These are phyloP conservation scores for Penicillium riverlandense DNA, from an alignment of 495 filamentous ascomycete genomes.

Conservation along the genomic window DNA sequence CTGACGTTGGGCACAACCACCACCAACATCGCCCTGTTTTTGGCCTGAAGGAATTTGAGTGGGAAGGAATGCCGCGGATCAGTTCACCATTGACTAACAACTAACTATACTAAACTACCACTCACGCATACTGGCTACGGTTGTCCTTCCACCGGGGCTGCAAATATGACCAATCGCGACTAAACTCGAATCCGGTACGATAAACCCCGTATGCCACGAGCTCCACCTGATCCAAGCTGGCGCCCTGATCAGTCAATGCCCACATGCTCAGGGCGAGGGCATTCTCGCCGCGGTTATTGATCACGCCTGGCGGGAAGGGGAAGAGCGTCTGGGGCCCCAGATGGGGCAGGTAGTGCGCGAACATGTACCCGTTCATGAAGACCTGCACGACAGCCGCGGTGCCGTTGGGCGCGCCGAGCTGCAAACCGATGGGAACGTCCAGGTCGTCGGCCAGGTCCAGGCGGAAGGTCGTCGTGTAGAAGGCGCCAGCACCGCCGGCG, in stretches of 20 bases:
- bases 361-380: conserved; percentile 41
- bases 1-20: too few species aligned
- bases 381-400: conserved; percentile 25
- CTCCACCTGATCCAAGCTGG: conserved; percentile 26
- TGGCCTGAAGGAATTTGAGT: too few species aligned
- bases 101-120: neutral
- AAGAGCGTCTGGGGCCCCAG: conserved; percentile 44
- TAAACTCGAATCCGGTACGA: conserved; percentile 38
- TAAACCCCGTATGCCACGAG: conserved; percentile 27
- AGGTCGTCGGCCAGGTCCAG: conserved; percentile 39
- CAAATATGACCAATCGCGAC: conserved; percentile 35
- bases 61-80: too few species aligned
- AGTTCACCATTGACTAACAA: neutral
- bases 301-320: conserved; percentile 40
- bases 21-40: too few species aligned
- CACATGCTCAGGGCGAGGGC: conserved; percentile 41
- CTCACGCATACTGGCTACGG: conserved; percentile 18
- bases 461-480: conserved; percentile 51
- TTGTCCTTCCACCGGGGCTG: conserved; percentile 35
- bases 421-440: conserved; percentile 34
- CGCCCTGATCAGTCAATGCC: conserved; percentile 34
- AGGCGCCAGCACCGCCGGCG: conserved; percentile 40
- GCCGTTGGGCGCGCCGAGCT: conserved; percentile 16
- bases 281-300: conserved; percentile 40
- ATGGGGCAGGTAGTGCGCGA: conserved; percentile 42